Conservation (phyloP, 441 rosid species). For the Populus tomentosa region DNA sequence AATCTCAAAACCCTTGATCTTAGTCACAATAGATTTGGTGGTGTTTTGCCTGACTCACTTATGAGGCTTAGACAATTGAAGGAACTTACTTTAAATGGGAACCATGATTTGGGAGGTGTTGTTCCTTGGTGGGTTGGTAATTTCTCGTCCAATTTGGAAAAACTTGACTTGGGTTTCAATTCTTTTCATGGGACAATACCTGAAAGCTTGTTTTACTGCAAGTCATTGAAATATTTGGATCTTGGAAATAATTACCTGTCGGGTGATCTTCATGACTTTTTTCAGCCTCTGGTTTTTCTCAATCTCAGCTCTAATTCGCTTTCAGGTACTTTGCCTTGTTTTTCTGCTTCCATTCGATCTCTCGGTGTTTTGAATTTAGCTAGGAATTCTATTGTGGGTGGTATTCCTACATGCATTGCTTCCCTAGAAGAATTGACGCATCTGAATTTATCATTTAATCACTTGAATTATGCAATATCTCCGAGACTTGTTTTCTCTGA, state of each 20-base stretch:
- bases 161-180: constrained; percentile 54
- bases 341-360: constrained; percentile 50
- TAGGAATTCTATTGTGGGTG: constrained; percentile 65
- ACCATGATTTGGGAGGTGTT: constrained; percentile 50
- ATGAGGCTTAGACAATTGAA: constrained; percentile 43
- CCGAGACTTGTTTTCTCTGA: constrained; percentile 66
- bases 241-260: constrained; percentile 56
- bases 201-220: constrained; percentile 42
- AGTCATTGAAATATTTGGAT: constrained; percentile 57
- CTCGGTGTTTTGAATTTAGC: constrained; percentile 56
- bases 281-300: constrained; percentile 56
- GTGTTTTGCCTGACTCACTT: constrained; percentile 50
- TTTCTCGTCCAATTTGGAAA: constrained; percentile 58
- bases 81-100: constrained; percentile 54
- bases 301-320: constrained; percentile 68
- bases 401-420: constrained; percentile 83
- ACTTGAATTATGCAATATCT: constrained; percentile 54
- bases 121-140: constrained; percentile 71
- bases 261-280: constrained; percentile 52
- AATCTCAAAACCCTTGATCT: constrained; percentile 63
- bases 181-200: constrained; percentile 68
- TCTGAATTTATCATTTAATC: constrained; percentile 66
- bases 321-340: constrained; percentile 82
- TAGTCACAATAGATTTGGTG: constrained; percentile 50
- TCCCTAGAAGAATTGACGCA: constrained; percentile 46